Percentiles rank a stretch among this genome's conserved stretches.
phyloP scores from a whole-genome alignment of 306 rosid genomes.

The Acacia melanoxylon region DNA sequence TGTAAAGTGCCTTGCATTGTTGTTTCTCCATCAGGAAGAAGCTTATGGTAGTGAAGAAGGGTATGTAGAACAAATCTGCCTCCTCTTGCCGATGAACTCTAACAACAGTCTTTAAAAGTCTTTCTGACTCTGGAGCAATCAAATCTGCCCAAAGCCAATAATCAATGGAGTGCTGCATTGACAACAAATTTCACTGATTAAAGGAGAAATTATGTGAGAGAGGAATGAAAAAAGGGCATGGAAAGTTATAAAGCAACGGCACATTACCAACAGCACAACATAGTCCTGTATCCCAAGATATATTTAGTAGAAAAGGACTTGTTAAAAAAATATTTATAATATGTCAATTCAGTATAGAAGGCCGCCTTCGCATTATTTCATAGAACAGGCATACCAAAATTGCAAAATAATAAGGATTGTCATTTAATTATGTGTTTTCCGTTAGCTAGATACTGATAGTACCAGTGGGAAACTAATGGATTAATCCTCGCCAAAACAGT shows the following conservation, averaged over 20 bases:
- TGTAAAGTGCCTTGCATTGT: constrained; percentile 97
- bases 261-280: background rate
- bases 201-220: background rate
- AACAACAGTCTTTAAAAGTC: constrained; percentile 64
- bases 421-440: background rate
- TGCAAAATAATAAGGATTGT: background rate
- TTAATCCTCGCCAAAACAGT: background rate
- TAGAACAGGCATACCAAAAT: background rate
- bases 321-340: background rate
- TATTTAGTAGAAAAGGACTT: background rate
- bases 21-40: constrained; percentile 93
- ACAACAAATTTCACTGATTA: constrained; percentile 1
- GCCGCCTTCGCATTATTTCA: background rate
- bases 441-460: background rate
- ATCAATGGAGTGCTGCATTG: constrained; percentile 81
- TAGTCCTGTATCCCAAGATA: background rate
- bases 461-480: background rate
- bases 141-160: constrained; percentile 97
- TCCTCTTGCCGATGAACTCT: constrained; percentile 81
- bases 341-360: background rate
- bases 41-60: constrained; percentile 94
- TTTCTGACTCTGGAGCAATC: constrained; percentile 74
- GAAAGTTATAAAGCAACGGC: background rate
- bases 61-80: constrained; percentile 91
- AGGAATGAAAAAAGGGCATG: background rate